Evolutionary conservation across 768 basidiomycete species (phyloP).

Genomic region (Erythrobasidium yunnanense): DNA sequence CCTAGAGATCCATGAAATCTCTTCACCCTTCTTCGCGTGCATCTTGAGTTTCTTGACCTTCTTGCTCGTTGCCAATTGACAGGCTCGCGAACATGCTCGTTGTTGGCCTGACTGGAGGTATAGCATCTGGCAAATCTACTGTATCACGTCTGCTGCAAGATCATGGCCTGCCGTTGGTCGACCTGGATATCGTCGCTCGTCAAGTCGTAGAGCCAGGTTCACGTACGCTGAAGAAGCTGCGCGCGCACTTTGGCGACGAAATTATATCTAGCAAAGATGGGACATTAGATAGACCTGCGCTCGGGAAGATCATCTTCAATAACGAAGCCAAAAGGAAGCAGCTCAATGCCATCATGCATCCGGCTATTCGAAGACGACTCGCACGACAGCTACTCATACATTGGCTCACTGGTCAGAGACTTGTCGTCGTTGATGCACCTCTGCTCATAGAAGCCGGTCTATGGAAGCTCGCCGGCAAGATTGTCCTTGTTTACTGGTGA

Average conservation of each 20-base stretch:
- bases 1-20: too few species aligned
- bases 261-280: constrained; percentile 58
- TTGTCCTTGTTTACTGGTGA: constrained; percentile 87
- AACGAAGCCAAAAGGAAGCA: constrained; percentile 56
- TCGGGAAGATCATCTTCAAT: constrained; percentile 75
- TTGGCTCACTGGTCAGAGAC: constrained; percentile 68
- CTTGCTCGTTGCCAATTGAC: neutral
- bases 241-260: constrained; percentile 57
- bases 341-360: constrained; percentile 80
- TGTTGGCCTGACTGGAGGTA: constrained; percentile 88
- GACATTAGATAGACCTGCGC: constrained; percentile 64
- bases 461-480: constrained; percentile 68
- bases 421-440: constrained; percentile 81
- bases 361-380: constrained; percentile 54
- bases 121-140: constrained; percentile 88
- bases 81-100: constrained; percentile 47
- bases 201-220: constrained; percentile 76
- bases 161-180: constrained; percentile 65
- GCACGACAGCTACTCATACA: constrained; percentile 53
- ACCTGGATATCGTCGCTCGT: constrained; percentile 82
- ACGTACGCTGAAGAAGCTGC: constrained; percentile 57
- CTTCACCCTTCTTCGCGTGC: neutral
- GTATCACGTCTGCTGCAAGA: constrained; percentile 63
- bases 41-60: neutral
- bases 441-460: constrained; percentile 78